Evolutionary conservation across 345 rosid genomes (phyloP).

Genomic region (Cochlearia excelsa): DNA sequence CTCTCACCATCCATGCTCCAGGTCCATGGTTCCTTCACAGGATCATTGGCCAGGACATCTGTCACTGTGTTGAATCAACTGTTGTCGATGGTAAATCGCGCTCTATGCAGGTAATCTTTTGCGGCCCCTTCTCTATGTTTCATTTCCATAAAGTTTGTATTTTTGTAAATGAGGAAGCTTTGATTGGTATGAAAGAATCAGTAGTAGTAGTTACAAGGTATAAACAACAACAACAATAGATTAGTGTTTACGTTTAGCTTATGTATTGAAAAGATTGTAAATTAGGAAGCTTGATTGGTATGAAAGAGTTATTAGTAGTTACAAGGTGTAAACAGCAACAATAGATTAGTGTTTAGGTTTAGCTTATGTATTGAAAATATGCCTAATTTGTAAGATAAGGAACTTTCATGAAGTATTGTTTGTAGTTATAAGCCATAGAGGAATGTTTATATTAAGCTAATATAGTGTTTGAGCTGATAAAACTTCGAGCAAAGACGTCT

Average conservation of each 20-base stretch:
- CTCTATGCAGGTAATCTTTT: constrained; percentile 61
- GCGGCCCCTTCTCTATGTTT: not conserved
- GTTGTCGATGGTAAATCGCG: constrained; percentile 70
- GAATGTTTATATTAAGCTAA: not conserved
- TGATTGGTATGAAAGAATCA: constrained; percentile 1
- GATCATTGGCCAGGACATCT: constrained; percentile 87
- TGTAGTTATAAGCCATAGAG: not conserved
- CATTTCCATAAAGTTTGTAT: not conserved
- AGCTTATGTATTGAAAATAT: not conserved
- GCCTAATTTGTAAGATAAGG: too few species aligned
- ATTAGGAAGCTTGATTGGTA: too few species aligned
- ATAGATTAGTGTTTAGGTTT: not conserved
- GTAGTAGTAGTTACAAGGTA: not conserved
- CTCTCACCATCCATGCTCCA: constrained; percentile 77
- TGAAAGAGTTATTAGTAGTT: not conserved
- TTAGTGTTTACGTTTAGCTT: too few species aligned
- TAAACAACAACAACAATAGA: not conserved
- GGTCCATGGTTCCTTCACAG: constrained; percentile 92
- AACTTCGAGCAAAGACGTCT: not conserved
- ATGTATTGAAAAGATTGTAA: too few species aligned
- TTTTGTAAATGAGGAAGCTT: constrained; percentile 2
- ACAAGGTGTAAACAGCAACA: not conserved
- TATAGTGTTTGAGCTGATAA: constrained; percentile 4
- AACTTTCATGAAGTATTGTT: too few species aligned
- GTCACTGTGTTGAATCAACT: constrained; percentile 88